Evolutionary conservation across 345 rosid species (phyloP).

Genomic region (Brassica carinata): DNA sequence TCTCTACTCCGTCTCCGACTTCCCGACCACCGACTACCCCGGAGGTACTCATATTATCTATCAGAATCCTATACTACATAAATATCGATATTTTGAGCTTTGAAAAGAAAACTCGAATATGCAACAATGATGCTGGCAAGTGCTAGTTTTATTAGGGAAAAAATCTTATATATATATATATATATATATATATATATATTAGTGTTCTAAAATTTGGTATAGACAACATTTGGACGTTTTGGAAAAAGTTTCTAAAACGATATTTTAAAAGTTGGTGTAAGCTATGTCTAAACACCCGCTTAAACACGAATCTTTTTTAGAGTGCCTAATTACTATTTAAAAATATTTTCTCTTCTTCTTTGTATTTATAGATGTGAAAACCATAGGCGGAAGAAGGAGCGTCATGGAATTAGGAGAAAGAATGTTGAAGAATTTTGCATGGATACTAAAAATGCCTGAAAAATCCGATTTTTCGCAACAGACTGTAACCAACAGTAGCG

Average conservation of each 20-base stretch:
- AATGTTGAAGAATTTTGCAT: constrained; percentile 65
- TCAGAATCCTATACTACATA: neutral
- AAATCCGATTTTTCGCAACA: constrained; percentile 52
- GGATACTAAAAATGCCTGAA: constrained; percentile 48
- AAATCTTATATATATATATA: too few relatives aligned
- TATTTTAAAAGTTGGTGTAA: too few relatives aligned
- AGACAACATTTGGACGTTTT: too few relatives aligned
- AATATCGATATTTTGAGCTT: neutral
- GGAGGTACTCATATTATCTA: constrained; percentile 44
- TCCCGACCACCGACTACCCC: constrained; percentile 27
- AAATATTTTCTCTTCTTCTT: neutral
- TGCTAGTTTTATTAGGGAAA: neutral
- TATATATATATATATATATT: neutral
- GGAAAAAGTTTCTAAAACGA: too few relatives aligned
- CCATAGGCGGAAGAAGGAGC: constrained; percentile 48
- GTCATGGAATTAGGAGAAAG: constrained; percentile 57
- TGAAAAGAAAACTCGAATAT: neutral
- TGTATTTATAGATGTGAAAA: constrained; percentile 40
- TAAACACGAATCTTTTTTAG: too few relatives aligned
- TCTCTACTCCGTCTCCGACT: constrained; percentile 23
- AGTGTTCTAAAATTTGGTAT: too few relatives aligned
- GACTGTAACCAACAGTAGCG: constrained; percentile 49
- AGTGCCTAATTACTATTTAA: neutral
- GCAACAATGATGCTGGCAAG: neutral
- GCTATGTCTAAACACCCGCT: too few relatives aligned